A percentile compares a stretch with the other conserved stretches of the same genome.
Conservation (phyloP, 164 flowering plant genomes). For the Chimonanthus praecox region DNA sequence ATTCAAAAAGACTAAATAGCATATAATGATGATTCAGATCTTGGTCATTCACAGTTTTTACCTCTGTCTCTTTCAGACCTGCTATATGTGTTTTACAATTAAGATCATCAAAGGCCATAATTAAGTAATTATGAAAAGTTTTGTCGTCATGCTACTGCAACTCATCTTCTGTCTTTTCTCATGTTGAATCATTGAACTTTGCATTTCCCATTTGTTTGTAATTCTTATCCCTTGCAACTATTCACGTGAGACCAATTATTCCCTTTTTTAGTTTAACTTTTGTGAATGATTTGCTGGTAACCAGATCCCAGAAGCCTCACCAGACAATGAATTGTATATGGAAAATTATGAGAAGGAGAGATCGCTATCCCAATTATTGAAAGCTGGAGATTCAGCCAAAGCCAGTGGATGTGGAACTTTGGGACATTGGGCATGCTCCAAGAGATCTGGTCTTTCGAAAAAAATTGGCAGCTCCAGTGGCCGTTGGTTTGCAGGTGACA, state of each 20-base stretch:
- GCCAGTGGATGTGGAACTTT: conserved; percentile 34
- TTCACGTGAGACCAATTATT: neutral
- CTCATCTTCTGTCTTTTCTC: neutral
- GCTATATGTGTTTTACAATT: too few relatives aligned
- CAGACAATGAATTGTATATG: conserved; percentile 17
- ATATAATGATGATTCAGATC: too few relatives aligned
- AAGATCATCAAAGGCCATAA: too few relatives aligned
- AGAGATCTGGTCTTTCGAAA: conserved; percentile 41
- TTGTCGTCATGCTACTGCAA: neutral
- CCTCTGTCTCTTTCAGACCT: too few relatives aligned
- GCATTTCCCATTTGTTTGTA: neutral
- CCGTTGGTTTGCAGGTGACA: conserved; percentile 14
- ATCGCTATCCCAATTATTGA: conserved; percentile 11
- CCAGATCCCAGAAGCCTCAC: conserved; percentile 27
- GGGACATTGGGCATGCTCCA: conserved; percentile 53
- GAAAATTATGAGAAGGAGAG: conserved; percentile 25
- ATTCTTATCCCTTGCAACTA: neutral
- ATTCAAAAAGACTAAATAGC: too few relatives aligned
- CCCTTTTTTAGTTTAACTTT: neutral
- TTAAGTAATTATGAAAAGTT: too few relatives aligned
- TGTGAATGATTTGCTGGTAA: conserved; percentile 12
- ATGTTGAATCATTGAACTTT: neutral
- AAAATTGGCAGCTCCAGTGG: conserved; percentile 25
- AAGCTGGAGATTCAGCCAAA: conserved; percentile 25
- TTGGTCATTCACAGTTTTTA: too few relatives aligned